Percentiles rank a stretch among this genome's conserved stretches.
Evolutionary conservation across 352 stramenopile genomes (phyloP).

Genomic region (Globisporangium cederbergense): DNA sequence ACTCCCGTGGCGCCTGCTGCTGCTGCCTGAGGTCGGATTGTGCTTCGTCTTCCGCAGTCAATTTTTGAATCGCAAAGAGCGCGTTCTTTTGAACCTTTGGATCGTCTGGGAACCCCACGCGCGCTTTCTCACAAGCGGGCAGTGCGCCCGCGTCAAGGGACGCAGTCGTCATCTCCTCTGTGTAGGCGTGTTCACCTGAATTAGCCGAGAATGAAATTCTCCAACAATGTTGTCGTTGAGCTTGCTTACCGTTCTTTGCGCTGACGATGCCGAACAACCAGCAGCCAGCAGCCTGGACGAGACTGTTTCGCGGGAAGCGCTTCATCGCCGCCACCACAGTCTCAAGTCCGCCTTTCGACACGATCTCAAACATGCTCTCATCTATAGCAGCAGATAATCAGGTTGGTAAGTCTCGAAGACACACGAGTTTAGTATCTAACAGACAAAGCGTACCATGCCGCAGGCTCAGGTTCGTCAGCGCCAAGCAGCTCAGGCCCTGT

Average conservation of each 20-base stretch:
- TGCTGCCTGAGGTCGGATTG: conserved; percentile 5
- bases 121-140: conserved; percentile 46
- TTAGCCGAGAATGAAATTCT: background rate
- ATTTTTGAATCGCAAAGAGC: conserved; percentile 35
- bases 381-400: conserved; percentile 20
- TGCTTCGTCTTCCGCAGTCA: conserved; percentile 24
- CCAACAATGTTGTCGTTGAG: background rate
- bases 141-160: conserved; percentile 51
- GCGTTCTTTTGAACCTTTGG: conserved; percentile 54
- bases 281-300: conserved; percentile 51
- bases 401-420: background rate
- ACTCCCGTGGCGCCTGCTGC: conserved; percentile 3
- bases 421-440: background rate
- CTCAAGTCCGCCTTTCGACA: conserved; percentile 46
- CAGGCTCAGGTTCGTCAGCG: conserved; percentile 54
- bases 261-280: conserved; percentile 55
- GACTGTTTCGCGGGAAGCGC: conserved; percentile 33
- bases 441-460: conserved; percentile 31
- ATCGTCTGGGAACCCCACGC: conserved; percentile 40
- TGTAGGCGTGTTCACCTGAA: background rate
- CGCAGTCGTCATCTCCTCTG: conserved; percentile 41
- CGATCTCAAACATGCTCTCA: conserved; percentile 51
- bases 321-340: conserved; percentile 50
- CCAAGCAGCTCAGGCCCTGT: conserved; percentile 47
- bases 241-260: conserved; percentile 32